phyloP scores from a whole-genome alignment of 2,329 filamentous ascomycete genomes.

The Esteya vermicola region DNA sequence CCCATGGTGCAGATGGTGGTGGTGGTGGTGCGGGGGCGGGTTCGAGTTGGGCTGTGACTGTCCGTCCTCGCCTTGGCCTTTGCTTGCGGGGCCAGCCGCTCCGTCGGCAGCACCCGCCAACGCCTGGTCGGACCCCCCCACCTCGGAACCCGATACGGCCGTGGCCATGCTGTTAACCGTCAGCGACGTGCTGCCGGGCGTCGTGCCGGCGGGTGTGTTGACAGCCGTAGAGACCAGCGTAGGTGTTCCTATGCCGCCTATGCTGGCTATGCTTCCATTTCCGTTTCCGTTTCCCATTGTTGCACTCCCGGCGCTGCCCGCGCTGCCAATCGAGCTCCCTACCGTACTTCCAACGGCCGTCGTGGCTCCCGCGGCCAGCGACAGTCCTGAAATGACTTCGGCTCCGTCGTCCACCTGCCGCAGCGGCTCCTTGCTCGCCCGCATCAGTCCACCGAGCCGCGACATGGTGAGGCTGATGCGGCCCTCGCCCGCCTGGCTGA shows the following conservation, averaged over 20 bases:
- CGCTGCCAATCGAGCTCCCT: background rate
- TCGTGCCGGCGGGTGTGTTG: too few relatives aligned
- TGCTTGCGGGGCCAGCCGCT: too few relatives aligned
- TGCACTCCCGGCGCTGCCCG: too few relatives aligned
- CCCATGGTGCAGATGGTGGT: conserved; percentile 10
- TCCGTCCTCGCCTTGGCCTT: background rate
- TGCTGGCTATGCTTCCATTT: too few relatives aligned
- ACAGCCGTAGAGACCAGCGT: too few relatives aligned
- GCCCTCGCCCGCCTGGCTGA: conserved; percentile 43
- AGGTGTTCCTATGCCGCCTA: too few relatives aligned
- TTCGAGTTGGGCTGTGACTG: background rate
- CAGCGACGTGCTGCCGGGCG: too few relatives aligned
- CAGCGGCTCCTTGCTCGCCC: conserved; percentile 34
- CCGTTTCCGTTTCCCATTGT: too few relatives aligned
- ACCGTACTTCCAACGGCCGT: background rate
- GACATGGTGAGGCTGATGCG: conserved; percentile 44
- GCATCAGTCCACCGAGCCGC: conserved; percentile 36
- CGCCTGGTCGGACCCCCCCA: too few relatives aligned
- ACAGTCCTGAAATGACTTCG: background rate
- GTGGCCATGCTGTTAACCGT: too few relatives aligned
- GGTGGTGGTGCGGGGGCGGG: conserved; percentile 10
- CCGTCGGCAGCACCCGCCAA: too few relatives aligned
- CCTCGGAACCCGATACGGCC: too few relatives aligned
- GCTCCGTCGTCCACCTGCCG: conserved; percentile 15
- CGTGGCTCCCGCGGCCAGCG: background rate